Conservation (phyloP, 164 flowering plant species). For the Aristolochia californica region DNA sequence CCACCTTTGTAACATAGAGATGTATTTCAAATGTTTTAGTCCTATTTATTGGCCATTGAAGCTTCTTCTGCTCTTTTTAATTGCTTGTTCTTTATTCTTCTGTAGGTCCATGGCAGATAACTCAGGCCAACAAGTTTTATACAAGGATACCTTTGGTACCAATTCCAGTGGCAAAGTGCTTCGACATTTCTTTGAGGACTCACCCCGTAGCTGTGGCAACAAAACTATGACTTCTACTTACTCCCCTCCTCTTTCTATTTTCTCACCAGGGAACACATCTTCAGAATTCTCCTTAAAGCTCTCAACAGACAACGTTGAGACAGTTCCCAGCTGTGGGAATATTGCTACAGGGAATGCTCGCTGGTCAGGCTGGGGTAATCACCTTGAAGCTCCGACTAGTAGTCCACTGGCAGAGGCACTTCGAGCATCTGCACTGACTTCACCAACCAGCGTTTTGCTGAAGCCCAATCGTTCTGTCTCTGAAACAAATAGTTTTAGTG, state of each 20-base stretch:
- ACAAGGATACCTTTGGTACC: conserved; percentile 9
- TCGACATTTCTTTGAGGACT: conserved; percentile 70
- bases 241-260: conserved; percentile 43
- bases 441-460: conserved; percentile 59
- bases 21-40: no score
- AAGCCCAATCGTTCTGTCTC: conserved; percentile 30
- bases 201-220: conserved; percentile 34
- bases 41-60: no score
- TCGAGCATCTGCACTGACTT: conserved; percentile 35
- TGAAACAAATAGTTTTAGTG: conserved; percentile 37
- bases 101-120: conserved; percentile 31
- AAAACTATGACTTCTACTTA: conserved; percentile 17
- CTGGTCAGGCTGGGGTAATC: conserved; percentile 45
- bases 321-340: conserved; percentile 3
- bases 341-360: conserved; percentile 20
- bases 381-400: conserved; percentile 48
- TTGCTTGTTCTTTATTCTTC: neutral
- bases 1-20: no score
- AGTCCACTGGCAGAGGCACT: conserved; percentile 87
- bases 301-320: conserved; percentile 45
- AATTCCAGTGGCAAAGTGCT: conserved; percentile 35
- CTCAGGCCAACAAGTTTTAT: conserved; percentile 14
- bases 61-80: no score
- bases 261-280: conserved; percentile 33
- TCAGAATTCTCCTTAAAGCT: conserved; percentile 69